Conservation (phyloP, 306 rosid genomes). For the Elaeagnus macrophylla region DNA sequence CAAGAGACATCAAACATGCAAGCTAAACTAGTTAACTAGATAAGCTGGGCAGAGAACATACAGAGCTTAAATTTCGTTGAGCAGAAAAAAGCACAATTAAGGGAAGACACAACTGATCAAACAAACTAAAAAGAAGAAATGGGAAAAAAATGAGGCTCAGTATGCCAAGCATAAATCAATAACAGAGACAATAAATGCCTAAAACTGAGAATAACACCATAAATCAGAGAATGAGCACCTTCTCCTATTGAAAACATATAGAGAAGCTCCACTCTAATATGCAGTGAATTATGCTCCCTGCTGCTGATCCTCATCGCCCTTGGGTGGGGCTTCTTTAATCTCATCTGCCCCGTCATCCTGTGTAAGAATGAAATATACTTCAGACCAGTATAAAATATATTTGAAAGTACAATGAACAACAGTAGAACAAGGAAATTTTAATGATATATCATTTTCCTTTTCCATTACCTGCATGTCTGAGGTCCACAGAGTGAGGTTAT, state of each 20-base stretch:
- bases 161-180: constrained; percentile 44
- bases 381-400: not conserved
- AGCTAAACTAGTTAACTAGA: no score
- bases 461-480: constrained; percentile 91
- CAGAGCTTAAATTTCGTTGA: constrained; percentile 33
- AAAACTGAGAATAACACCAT: constrained; percentile 36
- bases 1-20: no score
- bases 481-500: constrained; percentile 97
- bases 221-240: constrained; percentile 42
- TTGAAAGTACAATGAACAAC: not conserved
- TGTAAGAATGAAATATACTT: no score
- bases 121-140: not conserved
- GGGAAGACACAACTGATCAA: constrained; percentile 20
- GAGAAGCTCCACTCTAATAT: constrained; percentile 57
- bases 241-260: constrained; percentile 70
- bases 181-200: constrained; percentile 56
- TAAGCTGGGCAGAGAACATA: constrained; percentile 15
- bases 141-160: constrained; percentile 21
- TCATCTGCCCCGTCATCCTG: constrained; percentile 98
- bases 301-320: constrained; percentile 58
- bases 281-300: constrained; percentile 28
- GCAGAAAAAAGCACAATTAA: constrained; percentile 44
- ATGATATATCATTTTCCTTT: not conserved
- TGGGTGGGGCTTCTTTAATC: constrained; percentile 84
- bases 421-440: not conserved